Evolutionary conservation across 805 yeast species (phyloP).

Genomic region (Metschnikowia chrysomelidarum): DNA sequence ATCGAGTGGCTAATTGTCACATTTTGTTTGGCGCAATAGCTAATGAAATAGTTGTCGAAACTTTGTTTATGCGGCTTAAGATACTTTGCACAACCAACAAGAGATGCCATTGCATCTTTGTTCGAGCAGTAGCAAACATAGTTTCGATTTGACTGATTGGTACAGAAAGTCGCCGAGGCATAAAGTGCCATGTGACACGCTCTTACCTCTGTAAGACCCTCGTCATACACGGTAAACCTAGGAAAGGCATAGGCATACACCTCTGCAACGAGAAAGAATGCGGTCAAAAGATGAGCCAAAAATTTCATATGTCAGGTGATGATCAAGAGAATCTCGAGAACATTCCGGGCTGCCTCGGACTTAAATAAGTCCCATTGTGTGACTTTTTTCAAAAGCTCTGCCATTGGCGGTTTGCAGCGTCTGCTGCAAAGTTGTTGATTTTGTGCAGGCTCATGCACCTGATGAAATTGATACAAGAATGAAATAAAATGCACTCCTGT

Average conservation of each 20-base stretch:
- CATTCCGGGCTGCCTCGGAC: no score
- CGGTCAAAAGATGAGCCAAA: constrained; percentile 1
- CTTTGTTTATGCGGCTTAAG: neutral
- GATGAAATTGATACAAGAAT: constrained; percentile 4
- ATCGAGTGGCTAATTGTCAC: neutral
- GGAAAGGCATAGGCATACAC: constrained; percentile 4
- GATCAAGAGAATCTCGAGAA: neutral
- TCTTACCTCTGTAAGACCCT: constrained; percentile 2
- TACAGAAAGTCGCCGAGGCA: constrained; percentile 5
- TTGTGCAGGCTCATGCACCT: constrained; percentile 4
- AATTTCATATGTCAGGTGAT: no score
- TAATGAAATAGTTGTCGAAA: neutral
- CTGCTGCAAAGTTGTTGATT: neutral
- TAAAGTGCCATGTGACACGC: constrained; percentile 7
- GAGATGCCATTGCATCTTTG: constrained; percentile 10
- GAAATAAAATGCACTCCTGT: no score
- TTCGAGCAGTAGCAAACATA: constrained; percentile 7
- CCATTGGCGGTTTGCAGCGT: neutral
- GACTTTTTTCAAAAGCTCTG: neutral
- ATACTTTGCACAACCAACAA: constrained; percentile 5
- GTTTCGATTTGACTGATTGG: neutral
- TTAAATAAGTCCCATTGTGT: no score
- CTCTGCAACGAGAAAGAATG: neutral
- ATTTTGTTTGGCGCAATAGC: constrained; percentile 2
- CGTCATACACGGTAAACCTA: constrained; percentile 4